Evolutionary conservation across 192 early-diverging fungal species (phyloP).

Genomic region (Coemansia umbellata): DNA sequence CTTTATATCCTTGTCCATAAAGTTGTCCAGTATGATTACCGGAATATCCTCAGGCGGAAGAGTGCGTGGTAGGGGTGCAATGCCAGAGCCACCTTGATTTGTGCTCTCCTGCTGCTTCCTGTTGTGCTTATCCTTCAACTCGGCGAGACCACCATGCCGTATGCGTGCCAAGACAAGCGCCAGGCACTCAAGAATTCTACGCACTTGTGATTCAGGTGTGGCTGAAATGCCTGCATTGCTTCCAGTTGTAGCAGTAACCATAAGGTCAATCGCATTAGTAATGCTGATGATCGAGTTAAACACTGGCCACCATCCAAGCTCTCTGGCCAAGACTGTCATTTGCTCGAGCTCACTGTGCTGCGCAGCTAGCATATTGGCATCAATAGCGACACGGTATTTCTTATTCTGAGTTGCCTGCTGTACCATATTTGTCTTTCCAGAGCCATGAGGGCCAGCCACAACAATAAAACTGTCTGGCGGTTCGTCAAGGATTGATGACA

Average conservation of each 20-base stretch:
- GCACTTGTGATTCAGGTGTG: slow-evolving; percentile 77
- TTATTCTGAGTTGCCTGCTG: slow-evolving; percentile 63
- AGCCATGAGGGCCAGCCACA: slow-evolving; percentile 79
- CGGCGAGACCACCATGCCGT: slow-evolving; percentile 16
- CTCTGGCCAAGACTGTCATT: slow-evolving; percentile 70
- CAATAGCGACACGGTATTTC: slow-evolving; percentile 72
- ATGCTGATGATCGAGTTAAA: slow-evolving; percentile 76
- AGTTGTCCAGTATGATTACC: slow-evolving; percentile 86
- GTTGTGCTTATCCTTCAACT: slow-evolving; percentile 34
- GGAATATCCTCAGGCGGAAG: slow-evolving; percentile 64
- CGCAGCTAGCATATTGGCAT: slow-evolving; percentile 73
- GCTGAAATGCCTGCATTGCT: slow-evolving; percentile 81
- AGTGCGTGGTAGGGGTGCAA: background rate
- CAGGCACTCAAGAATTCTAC: slow-evolving; percentile 78
- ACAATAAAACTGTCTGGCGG: slow-evolving; percentile 77
- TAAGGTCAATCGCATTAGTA: slow-evolving; percentile 73
- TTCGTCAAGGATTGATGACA: slow-evolving; percentile 50
- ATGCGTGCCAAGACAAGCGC: slow-evolving; percentile 70
- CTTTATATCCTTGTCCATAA: slow-evolving; percentile 68
- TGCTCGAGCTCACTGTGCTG: slow-evolving; percentile 69
- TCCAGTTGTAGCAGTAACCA: slow-evolving; percentile 85
- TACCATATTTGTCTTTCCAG: slow-evolving; percentile 75
- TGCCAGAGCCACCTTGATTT: background rate
- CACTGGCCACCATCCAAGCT: slow-evolving; percentile 89
- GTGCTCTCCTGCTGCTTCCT: slow-evolving; percentile 20